Evolutionary conservation across 2,329 filamentous ascomycete genomes (phyloP).

Genomic region (Xylariaceae sp.): DNA sequence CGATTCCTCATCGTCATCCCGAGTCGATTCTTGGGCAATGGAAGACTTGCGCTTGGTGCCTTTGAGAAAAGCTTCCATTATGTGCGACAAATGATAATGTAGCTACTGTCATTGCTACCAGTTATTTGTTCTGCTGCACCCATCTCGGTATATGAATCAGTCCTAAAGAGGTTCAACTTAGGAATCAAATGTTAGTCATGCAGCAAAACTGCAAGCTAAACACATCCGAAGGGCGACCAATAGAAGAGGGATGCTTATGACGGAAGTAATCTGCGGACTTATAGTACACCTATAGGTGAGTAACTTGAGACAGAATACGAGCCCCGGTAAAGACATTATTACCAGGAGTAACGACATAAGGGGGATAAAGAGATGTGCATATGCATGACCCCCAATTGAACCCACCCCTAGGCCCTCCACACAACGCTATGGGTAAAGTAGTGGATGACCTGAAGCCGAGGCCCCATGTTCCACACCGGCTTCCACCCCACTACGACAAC

Average conservation of each 20-base stretch:
- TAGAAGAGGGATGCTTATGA: background rate
- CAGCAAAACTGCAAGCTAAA: background rate
- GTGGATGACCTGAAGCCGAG: conserved; percentile 37
- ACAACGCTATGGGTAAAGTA: no score
- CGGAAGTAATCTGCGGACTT: no score
- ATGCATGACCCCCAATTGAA: no score
- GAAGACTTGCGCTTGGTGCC: conserved; percentile 57
- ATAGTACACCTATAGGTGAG: no score
- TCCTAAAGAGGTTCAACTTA: no score
- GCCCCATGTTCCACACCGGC: conserved; percentile 27
- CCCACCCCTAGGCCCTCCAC: no score
- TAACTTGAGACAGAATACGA: no score
- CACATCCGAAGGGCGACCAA: conserved; percentile 16
- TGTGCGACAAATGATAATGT: conserved; percentile 11
- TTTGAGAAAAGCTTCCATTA: conserved; percentile 65
- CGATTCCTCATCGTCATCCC: conserved; percentile 61
- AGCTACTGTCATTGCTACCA: conserved; percentile 6
- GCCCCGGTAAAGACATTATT: no score
- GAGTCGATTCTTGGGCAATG: conserved; percentile 17
- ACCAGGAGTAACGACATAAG: no score
- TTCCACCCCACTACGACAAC: conserved; percentile 4
- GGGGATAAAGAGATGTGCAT: no score
- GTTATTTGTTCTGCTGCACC: no score
- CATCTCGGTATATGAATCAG: no score
- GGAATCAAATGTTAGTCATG: conserved; percentile 3